A percentile compares a stretch with the other conserved stretches of the same genome.
phyloP scores from a whole-genome alignment of 805 yeast species.

The Saturnispora besseyi region DNA sequence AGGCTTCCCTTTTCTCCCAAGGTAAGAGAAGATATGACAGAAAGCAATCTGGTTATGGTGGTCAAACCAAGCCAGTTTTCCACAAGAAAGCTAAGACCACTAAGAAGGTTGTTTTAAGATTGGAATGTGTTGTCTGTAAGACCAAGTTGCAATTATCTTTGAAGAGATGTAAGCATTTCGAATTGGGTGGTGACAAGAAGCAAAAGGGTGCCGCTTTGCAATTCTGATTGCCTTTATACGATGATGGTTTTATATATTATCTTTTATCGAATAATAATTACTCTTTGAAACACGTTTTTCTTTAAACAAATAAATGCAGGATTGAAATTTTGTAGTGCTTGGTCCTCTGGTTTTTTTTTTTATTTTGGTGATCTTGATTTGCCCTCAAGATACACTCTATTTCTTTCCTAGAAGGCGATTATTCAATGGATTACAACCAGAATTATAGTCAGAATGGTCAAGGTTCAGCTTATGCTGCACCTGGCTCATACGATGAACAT shows the following conservation, averaged over 20 bases:
- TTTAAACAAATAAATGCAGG: neutral
- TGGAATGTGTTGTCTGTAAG: slow-evolving; percentile 98
- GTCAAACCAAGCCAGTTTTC: slow-evolving; percentile 99
- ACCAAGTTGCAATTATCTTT: slow-evolving; percentile 95
- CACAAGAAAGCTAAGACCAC: slow-evolving; percentile 99
- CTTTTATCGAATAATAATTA: neutral
- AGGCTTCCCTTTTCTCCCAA: slow-evolving; percentile 98
- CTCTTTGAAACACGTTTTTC: neutral
- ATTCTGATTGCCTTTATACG: slow-evolving; percentile 51
- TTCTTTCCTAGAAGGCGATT: neutral
- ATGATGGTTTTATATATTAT: neutral
- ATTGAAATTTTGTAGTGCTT: neutral
- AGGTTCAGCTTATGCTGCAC: neutral
- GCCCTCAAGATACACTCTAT: neutral
- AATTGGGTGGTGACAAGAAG: slow-evolving; percentile 99
- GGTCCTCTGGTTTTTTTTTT: neutral
- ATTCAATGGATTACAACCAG: neutral
- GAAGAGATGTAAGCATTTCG: slow-evolving; percentile 99
- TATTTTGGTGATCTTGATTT: neutral
- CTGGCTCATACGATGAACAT: neutral
- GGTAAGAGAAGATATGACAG: slow-evolving; percentile 99
- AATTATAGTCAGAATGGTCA: neutral
- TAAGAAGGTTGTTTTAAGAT: slow-evolving; percentile 98
- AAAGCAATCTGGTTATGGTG: slow-evolving; percentile 99
- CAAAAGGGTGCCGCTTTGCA: slow-evolving; percentile 99